Percentiles rank a stretch among this genome's conserved stretches.
phyloP scores from a whole-genome alignment of 768 basidiomycete genomes.

The Fibroporia radiculosa region DNA sequence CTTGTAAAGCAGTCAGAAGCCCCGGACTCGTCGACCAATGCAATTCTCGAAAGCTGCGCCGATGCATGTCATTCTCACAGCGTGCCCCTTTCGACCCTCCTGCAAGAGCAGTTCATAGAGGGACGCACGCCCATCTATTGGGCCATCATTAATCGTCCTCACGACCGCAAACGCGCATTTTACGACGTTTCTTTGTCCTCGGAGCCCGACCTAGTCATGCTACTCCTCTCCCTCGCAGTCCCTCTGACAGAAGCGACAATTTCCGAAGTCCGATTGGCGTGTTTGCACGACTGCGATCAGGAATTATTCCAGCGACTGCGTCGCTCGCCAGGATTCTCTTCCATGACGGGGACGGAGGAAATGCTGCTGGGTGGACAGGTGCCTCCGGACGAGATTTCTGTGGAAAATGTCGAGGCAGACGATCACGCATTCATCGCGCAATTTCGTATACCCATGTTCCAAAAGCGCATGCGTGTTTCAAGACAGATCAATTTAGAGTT shows the following conservation, averaged over 20 bases:
- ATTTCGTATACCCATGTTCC: constrained; percentile 50
- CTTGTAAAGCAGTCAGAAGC: constrained; percentile 23
- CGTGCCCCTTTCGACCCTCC: constrained; percentile 42
- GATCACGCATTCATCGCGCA: constrained; percentile 47
- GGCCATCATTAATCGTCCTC: constrained; percentile 56
- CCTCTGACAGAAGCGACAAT: constrained; percentile 36
- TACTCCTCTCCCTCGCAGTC: constrained; percentile 45
- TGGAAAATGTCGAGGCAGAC: constrained; percentile 43
- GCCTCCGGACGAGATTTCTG: constrained; percentile 41
- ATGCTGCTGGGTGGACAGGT: constrained; percentile 25
- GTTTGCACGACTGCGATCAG: constrained; percentile 55
- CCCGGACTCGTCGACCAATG: constrained; percentile 17
- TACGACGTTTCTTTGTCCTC: constrained; percentile 4
- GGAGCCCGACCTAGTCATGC: constrained; percentile 30
- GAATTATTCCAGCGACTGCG: constrained; percentile 52
- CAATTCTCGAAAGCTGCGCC: constrained; percentile 55
- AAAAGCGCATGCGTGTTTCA: constrained; percentile 63
- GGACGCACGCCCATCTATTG: constrained; percentile 64
- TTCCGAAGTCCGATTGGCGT: constrained; percentile 59
- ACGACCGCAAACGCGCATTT: constrained; percentile 9
- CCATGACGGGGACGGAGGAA: constrained; percentile 46
- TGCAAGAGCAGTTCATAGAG: constrained; percentile 61
- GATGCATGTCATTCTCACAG: constrained; percentile 46
- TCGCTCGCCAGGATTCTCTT: constrained; percentile 42
- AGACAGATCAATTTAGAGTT: constrained; percentile 52